Evolutionary conservation across 345 rosid species (phyloP).

Genomic region (Excoecaria agallocha): DNA sequence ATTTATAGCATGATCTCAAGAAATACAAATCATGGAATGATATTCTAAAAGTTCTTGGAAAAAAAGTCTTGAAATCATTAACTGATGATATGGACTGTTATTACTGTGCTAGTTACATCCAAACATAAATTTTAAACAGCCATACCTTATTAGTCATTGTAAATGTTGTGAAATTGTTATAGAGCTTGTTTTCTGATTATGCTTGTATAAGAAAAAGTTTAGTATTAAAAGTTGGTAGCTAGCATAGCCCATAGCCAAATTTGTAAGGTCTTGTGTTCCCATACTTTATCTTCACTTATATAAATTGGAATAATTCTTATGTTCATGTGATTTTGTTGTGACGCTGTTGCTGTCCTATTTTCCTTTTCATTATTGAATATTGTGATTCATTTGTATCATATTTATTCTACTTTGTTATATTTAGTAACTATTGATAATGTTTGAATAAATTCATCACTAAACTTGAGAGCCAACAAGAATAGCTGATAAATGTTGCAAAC

Average conservation of each 20-base stretch:
- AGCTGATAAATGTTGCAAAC: neutral
- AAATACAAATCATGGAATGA: no score
- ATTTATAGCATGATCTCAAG: no score
- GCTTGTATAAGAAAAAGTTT: neutral
- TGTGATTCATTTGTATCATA: neutral
- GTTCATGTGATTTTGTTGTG: neutral
- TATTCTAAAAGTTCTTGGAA: no score
- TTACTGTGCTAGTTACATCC: no score
- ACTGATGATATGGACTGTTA: no score
- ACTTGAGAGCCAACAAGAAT: neutral
- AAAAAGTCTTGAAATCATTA: no score
- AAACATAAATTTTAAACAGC: no score
- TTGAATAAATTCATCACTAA: constrained; percentile 1
- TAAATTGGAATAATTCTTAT: neutral
- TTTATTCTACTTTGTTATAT: neutral
- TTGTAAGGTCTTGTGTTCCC: neutral
- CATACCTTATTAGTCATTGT: no score
- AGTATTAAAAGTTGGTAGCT: neutral
- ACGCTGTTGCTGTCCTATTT: neutral
- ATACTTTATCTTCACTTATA: neutral
- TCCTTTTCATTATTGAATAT: neutral
- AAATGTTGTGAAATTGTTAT: neutral
- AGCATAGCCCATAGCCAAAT: neutral
- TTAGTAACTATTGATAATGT: neutral
- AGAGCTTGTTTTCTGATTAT: neutral